Evolutionary conservation across 2,329 filamentous ascomycete genomes (phyloP).

Genomic region (Fusarium papillatum): DNA sequence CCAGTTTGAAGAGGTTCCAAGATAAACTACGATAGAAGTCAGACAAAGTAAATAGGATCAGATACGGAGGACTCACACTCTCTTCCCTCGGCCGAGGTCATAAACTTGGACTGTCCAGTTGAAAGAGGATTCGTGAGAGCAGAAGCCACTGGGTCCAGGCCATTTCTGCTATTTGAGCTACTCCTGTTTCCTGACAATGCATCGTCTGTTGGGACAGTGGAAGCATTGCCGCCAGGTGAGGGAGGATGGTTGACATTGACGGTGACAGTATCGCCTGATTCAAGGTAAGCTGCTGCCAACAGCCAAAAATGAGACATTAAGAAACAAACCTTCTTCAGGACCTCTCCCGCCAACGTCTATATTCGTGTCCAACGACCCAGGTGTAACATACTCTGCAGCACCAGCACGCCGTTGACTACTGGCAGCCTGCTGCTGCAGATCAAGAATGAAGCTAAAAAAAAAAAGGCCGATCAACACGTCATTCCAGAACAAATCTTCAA

Average conservation of each 20-base stretch:
- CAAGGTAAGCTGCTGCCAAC: neutral
- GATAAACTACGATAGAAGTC: constrained; percentile 55
- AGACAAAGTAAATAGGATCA: neutral
- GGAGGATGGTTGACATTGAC: constrained; percentile 1
- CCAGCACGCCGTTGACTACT: constrained; percentile 24
- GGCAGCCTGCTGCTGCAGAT: constrained; percentile 48
- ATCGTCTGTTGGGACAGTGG: constrained; percentile 27
- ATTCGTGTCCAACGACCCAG: constrained; percentile 37
- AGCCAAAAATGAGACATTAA: neutral
- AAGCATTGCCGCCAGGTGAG: constrained; percentile 20
- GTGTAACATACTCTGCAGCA: constrained; percentile 36
- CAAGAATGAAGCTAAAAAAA: constrained; percentile 49
- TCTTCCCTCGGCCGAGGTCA: constrained; percentile 55
- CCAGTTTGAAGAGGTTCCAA: constrained; percentile 70
- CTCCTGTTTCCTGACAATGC: constrained; percentile 32
- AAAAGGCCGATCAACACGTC: neutral
- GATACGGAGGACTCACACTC: constrained; percentile 52
- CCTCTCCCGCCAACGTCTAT: constrained; percentile 30
- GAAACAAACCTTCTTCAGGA: constrained; percentile 28
- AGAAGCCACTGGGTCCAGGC: constrained; percentile 45
- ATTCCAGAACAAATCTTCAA: constrained; percentile 13
- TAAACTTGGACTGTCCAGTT: constrained; percentile 55
- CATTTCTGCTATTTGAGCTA: constrained; percentile 31
- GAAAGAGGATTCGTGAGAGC: constrained; percentile 58
- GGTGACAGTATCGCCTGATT: constrained; percentile 12